Evolutionary conservation across 2,329 filamentous ascomycete species (phyloP), one percentile per base, ranked within the genome.

Genomic region (Trichothecium sympodiale): DNA sequence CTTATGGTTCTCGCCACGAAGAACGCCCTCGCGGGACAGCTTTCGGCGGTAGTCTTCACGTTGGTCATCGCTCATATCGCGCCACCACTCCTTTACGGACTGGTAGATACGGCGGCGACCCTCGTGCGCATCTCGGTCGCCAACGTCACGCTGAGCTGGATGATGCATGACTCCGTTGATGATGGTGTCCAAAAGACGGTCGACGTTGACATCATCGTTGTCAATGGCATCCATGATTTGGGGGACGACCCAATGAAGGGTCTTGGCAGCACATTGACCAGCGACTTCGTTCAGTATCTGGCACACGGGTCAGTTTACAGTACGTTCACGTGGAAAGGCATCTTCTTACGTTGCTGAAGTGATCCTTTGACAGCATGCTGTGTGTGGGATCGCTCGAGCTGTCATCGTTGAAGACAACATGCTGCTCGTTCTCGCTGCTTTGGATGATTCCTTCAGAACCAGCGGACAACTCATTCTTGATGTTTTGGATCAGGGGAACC

Each of bases 281-380:
- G 86, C 88, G 30, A 87, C 74, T 54, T 94, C 87, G 54, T 95
- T 95, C 40, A 95, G 71, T 23, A 88, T 67, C 65, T 73, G 40
- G 4, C 15, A 4, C 15, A 6, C 20, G 10, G 6, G 10, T 25
- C 20, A 25, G 20, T 25, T 3, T 6, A 9, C n/a, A 25, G 17
- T 39, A 46, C 17, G 40, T 35, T 30, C 5, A n/a, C 18, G 8
- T 7, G 9, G 20, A 8, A 25, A 25, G 20, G 20, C 9, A 29
- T 16, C 5, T 16, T 48, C 67, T 59, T 55, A 81, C 67, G 52
- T 93, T 93, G 43, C 81, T 83, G 57, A 95, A 95, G 60, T 95
- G 88, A 50, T 95, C 88, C 64, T 95, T 95, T 40, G 86, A 87
- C 35, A 95, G 66, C 88, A 94, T 94, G 15, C 85, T 93, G 63